Conservation (phyloP, 1,284 basidiomycete species). For the Malassezia caprae region DNA sequence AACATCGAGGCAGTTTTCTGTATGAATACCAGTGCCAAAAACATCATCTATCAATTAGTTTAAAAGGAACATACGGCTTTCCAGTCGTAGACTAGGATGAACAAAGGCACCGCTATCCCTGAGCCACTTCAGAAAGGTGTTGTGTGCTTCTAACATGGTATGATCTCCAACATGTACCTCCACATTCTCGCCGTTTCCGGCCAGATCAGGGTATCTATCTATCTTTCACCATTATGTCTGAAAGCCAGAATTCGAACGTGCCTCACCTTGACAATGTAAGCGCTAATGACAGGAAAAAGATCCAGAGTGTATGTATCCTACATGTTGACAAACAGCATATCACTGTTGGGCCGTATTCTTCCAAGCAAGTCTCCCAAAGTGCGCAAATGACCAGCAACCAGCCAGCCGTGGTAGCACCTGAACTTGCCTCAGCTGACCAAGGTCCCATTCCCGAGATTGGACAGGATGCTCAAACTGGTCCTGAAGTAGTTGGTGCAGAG, state of each 20-base stretch:
- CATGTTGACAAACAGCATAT: constrained; percentile 5
- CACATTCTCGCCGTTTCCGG: neutral
- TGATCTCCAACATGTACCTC: neutral
- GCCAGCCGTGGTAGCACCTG: constrained; percentile 15
- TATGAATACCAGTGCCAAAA: neutral
- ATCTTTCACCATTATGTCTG: neutral
- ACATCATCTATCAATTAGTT: neutral
- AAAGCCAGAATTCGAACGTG: constrained; percentile 3
- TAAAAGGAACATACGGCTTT: neutral
- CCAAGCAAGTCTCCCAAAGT: constrained; percentile 16
- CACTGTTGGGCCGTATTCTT: constrained; percentile 12
- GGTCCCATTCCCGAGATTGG: constrained; percentile 5
- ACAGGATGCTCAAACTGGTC: constrained; percentile 16
- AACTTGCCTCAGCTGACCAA: constrained; percentile 1
- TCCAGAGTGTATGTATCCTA: constrained; percentile 3
- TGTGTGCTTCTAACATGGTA: neutral
- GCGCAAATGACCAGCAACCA: constrained; percentile 13
- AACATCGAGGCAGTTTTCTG: neutral
- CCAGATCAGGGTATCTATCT: too few species aligned
- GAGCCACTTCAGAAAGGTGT: constrained; percentile 2
- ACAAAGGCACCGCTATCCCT: neutral
- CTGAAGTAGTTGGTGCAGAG: constrained; percentile 16
- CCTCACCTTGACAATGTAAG: constrained; percentile 4
- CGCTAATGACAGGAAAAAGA: constrained; percentile 5
- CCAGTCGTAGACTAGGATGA: neutral